A percentile compares a stretch with the other conserved stretches of the same genome.
These are phyloP conservation scores for Acanthamoeba comandoni DNA, from an alignment of 208 protist species.

Conservation along the genomic window DNA sequence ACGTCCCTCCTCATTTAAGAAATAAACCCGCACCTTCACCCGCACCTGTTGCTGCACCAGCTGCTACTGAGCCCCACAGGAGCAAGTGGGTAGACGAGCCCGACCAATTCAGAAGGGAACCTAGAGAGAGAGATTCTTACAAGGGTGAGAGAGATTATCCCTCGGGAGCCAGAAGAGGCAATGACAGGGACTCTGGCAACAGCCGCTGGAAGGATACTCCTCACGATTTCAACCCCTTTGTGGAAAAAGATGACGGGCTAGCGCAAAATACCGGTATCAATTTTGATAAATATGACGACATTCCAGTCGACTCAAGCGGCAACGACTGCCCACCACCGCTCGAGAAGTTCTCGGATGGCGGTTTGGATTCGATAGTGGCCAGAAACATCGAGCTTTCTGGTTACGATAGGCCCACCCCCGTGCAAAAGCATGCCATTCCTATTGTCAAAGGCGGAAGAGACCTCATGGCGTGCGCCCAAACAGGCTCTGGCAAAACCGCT, in stretches of 20 bases:
- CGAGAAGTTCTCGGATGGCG: slow-evolving; percentile 89
- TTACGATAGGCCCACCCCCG: slow-evolving; percentile 97
- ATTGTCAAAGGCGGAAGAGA: slow-evolving; percentile 93
- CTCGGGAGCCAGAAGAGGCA: not conserved
- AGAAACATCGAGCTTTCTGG: slow-evolving; percentile 94
- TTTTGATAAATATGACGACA: slow-evolving; percentile 94
- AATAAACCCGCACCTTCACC: slow-evolving; percentile 13
- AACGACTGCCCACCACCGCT: slow-evolving; percentile 83
- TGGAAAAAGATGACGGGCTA: slow-evolving; percentile 37
- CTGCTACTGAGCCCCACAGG: no score
- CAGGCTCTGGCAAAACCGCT: slow-evolving; percentile 98
- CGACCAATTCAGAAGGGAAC: not conserved
- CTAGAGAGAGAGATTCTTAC: not conserved
- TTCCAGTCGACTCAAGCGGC: slow-evolving; percentile 91
- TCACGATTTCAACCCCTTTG: slow-evolving; percentile 15
- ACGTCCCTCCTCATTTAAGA: slow-evolving; percentile 57
- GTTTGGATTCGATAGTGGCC: slow-evolving; percentile 86
- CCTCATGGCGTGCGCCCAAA: slow-evolving; percentile 99
- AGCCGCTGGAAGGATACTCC: slow-evolving; percentile 54
- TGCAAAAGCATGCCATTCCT: slow-evolving; percentile 98
- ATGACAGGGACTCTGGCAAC: not conserved
- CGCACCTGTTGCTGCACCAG: not conserved
- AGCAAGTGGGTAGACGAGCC: slow-evolving; percentile 13
- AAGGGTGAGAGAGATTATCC: not conserved
- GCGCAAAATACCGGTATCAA: slow-evolving; percentile 88